Percentiles rank a stretch among this genome's conserved stretches.
Evolutionary conservation across 495 filamentous ascomycete genomes (phyloP).

Genomic region (Neurospora africana): DNA sequence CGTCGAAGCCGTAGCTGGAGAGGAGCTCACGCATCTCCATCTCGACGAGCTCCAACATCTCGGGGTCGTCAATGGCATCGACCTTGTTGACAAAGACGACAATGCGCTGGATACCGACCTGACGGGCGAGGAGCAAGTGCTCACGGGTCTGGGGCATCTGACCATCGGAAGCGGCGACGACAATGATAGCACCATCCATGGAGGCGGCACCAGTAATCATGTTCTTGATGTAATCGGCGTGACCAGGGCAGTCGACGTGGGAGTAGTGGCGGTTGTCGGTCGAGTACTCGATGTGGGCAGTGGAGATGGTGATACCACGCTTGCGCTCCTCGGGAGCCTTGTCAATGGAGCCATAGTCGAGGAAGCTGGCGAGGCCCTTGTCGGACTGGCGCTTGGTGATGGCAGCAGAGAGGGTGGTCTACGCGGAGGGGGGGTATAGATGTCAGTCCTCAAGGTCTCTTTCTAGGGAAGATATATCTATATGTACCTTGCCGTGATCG

Average conservation of each 20-base stretch:
- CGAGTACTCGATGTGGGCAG: constrained; percentile 94
- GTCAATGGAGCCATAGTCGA: constrained; percentile 95
- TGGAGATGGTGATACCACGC: constrained; percentile 98
- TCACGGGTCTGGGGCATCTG: constrained; percentile 99
- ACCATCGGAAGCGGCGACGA: constrained; percentile 95
- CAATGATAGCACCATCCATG: constrained; percentile 98
- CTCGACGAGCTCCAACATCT: constrained; percentile 99
- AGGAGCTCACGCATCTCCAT: constrained; percentile 99
- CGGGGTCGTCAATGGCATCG: constrained; percentile 88
- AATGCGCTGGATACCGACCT: constrained; percentile 94
- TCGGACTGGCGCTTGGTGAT: constrained; percentile 95
- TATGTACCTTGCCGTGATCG: constrained; percentile 90
- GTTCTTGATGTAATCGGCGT: constrained; percentile 99
- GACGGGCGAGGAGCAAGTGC: constrained; percentile 92
- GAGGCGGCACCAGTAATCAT: constrained; percentile 97
- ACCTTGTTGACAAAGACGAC: constrained; percentile 99
- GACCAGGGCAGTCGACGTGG: constrained; percentile 98
- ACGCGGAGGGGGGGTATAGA: constrained; percentile 17
- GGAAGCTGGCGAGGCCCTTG: constrained; percentile 86
- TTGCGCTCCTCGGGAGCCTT: constrained; percentile 98
- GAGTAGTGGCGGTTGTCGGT: constrained; percentile 91
- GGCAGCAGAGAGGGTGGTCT: constrained; percentile 96
- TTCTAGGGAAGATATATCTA: constrained; percentile 1
- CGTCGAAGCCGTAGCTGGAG: constrained; percentile 86
- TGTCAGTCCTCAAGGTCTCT: constrained; percentile 8